Base-by-base conservation (phyloP, 495 filamentous ascomycete genomes). In the Emericellopsis terricola region DNA sequence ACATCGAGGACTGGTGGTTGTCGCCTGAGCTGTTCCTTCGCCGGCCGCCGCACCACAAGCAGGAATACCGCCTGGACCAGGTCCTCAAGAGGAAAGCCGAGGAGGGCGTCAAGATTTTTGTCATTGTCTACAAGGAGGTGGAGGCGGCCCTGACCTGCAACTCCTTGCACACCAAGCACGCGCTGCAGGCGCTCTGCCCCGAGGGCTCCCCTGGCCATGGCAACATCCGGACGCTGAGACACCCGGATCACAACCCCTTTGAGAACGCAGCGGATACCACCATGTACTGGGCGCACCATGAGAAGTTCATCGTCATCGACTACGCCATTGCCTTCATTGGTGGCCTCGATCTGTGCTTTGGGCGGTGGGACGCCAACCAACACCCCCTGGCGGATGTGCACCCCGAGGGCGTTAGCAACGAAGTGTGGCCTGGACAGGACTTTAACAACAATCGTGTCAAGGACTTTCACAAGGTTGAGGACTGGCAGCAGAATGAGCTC, bases 241-340 rank as follows among this genome's bases (percentile, higher is more conserved):
- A 96, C 55, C 87, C 87, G 2, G 87, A 97, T 50, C 87, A 97
- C 53, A 92, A 93, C 43, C 67, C 93, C 21, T 70, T 96, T 27
- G 84, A 93, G 44, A 94, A 96, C 49, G 81, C 74, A 1, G 81
- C 81, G 7, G 87, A 96, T 40, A 93, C 93, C 85, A 94, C 84
- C 0, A 81, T 94, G 47, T 94, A 94, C 56, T 96, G 87, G 87
- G 87, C 87, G 0, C 87, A 96, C 49, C 87, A 96, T 49, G 87
- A 96, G 48, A 96, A 96, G 46, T 81, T 94, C 55, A 74, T 94
- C 34, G 81, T 96, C 19, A 78, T 94, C 34, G 87, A 96, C 55
- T 91, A 92, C 52, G 68, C 70, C 13, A 46, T 87, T 40, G 87
- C 83, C 13, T 96, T 94, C 45, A 83, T 93, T 38, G 87, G 87